Conservation (phyloP, 305 asterid genomes). For the Solanum chacoense region DNA sequence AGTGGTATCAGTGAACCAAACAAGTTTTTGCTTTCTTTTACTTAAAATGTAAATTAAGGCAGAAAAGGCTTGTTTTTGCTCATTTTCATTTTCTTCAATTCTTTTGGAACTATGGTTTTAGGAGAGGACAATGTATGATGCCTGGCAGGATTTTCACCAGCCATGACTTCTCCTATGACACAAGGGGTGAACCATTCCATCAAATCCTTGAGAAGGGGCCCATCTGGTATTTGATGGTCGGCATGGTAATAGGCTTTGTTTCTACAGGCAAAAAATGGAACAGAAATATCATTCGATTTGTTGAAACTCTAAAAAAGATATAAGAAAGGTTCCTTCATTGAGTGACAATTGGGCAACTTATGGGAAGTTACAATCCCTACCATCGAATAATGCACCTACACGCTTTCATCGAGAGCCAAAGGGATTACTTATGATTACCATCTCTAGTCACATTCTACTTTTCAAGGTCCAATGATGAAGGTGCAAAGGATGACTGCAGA, state of each 20-base stretch:
- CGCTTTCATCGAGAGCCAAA: background rate
- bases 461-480: background rate
- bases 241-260: background rate
- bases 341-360: background rate
- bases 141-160: background rate
- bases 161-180: background rate
- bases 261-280: background rate
- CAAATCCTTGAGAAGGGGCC: background rate
- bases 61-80: background rate
- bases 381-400: background rate
- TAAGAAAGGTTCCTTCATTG: background rate
- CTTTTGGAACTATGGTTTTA: background rate
- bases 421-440: background rate
- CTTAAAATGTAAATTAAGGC: background rate
- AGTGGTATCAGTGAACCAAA: background rate
- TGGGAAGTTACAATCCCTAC: background rate
- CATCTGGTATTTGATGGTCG: background rate
- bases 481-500: background rate
- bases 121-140: background rate
- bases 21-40: background rate
- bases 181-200: background rate
- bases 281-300: background rate
- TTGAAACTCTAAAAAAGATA: background rate
- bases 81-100: background rate
- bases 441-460: background rate